Base-by-base conservation (phyloP, 2,329 filamentous ascomycete genomes). In the Fusarium buharicum region DNA sequence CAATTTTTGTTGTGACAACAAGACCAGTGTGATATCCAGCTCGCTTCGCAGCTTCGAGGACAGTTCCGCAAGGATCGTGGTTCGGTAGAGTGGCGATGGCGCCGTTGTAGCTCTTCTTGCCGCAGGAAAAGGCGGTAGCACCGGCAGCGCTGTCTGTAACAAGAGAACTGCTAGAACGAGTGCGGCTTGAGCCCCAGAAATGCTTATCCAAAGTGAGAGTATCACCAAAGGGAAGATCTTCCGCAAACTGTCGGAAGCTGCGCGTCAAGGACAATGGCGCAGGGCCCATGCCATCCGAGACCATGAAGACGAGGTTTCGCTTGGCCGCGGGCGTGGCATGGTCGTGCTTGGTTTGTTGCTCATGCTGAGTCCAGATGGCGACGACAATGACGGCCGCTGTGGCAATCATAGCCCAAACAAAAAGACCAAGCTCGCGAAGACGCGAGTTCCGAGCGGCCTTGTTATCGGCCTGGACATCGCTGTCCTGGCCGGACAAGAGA, bases 71-170 rank as follows among this genome's bases (percentile, higher is more conserved):
- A 5, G 95, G 92, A 27, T 87, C 86, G 67, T 90, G 87, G 75
- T 96, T 89, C 0, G 93, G 93, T 14, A 96, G 82, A 50, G 96
- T 90, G 10, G 92, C 91, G 68, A 99, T 98, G 67, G 95, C 95
- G 43, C 93, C 93, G 73, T 99, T 99, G 80, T 99, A 99, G 75
- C 90, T 96, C 85, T 99, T 99, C 73, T 83, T 79, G 17, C 87
- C 94, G 72, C 95, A 99, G 3, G 92, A 93, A 75, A 99, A 99
- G 1, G 95, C 95, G 1, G 95, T 99, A 4, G 95, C 95, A 33
- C 95, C 95, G n/a, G 95, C 95, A 6, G 95, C 95, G 56, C 91
- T 96, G 77, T 99, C 95, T 2, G 95, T 99, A 48, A 99, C 90
- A 59, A 98, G 81, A 54, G 90, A 94, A 71, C 85, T 92, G 66